Evolutionary conservation across 2,329 filamentous ascomycete genomes (phyloP), one percentile per base, ranked within the genome.

Genomic region (Trichoderma sp.): DNA sequence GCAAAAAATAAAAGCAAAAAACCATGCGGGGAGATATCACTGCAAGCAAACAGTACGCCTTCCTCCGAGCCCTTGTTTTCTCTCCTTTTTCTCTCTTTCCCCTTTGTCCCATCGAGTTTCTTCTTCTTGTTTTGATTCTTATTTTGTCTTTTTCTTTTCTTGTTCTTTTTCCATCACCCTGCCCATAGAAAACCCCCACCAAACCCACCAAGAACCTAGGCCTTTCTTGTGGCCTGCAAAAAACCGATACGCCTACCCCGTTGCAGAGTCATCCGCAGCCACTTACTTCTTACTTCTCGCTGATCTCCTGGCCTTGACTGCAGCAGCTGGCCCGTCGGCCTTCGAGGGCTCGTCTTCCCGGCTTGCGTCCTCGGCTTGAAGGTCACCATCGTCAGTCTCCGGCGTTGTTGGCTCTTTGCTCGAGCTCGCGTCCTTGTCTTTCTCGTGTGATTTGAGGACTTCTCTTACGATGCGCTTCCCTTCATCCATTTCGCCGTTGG

Each of bases 401-500:
- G 68, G 76, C 5, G 60, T 77, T n/a, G 69, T 76, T 21, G 78
- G 77, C 41, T 77, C 78, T 29, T 81, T 79, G 29, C 78, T 41
- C 27, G 59, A 41, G 27, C 41, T 53, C 59, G 35, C 64, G n/a
- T 77, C 78, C 6, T 75, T 76, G 24, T 68, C 41, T 45, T 50
- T 72, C 33, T 71, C 53, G 7, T 73, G 62, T 29, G 53, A 71
- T 33, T 71, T 76, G 3, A 91, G 82, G 1, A 95, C 90, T 80
- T 93, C 91, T 60, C 90, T 89, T 65, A 96, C 87, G 69, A 96
- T 92, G 81, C 92, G 91, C 78, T 91, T 91, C 9, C 91, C 90
- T 82, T 96, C 94, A 77, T 93, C 94, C 79, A 95, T 91, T 80
- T 93, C 91, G 0, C 96, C 96, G 82, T 99, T 99, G 85, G 89